phyloP scores from a whole-genome alignment of 805 yeast genomes.

The Zygosaccharomyces kombuchaensis region DNA sequence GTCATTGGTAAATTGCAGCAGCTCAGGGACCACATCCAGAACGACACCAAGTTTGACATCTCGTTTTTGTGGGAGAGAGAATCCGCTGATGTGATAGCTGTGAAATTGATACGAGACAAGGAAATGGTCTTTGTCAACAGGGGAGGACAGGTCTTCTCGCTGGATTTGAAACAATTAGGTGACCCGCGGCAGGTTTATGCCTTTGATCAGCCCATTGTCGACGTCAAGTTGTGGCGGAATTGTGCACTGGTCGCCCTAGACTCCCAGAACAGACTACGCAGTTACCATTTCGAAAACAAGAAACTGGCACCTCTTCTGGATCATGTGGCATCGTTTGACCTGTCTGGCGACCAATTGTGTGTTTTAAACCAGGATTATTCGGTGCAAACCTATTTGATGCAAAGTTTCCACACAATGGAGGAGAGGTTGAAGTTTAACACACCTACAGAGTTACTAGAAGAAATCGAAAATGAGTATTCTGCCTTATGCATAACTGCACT shows the following conservation, averaged over 20 bases:
- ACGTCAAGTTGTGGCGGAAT: constrained; percentile 4
- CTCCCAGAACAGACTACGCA: constrained; percentile 5
- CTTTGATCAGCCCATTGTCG: constrained; percentile 4
- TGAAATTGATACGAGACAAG: constrained; percentile 34
- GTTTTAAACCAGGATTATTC: constrained; percentile 6
- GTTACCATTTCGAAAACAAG: constrained; percentile 2
- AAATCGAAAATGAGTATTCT: constrained; percentile 31
- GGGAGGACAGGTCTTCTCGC: constrained; percentile 19
- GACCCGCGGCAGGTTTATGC: constrained; percentile 3
- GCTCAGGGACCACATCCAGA: constrained; percentile 32
- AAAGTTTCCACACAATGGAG: background rate
- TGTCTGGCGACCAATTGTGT: constrained; percentile 8
- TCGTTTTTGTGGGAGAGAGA: constrained; percentile 16
- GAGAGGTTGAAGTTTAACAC: background rate
- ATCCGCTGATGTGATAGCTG: constrained; percentile 28
- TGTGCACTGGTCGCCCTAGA: constrained; percentile 8
- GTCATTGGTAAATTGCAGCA: constrained; percentile 36
- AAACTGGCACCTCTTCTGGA: background rate
- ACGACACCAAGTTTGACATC: constrained; percentile 14
- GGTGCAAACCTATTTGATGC: constrained; percentile 4
- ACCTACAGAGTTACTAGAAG: constrained; percentile 28
- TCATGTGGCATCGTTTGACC: constrained; percentile 18
- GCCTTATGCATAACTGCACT: constrained; percentile 24
- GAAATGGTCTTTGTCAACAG: constrained; percentile 31
- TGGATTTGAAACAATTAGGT: constrained; percentile 9